phyloP scores from a whole-genome alignment of 2,329 filamentous ascomycete species.

The Chaetomium strumarium region DNA sequence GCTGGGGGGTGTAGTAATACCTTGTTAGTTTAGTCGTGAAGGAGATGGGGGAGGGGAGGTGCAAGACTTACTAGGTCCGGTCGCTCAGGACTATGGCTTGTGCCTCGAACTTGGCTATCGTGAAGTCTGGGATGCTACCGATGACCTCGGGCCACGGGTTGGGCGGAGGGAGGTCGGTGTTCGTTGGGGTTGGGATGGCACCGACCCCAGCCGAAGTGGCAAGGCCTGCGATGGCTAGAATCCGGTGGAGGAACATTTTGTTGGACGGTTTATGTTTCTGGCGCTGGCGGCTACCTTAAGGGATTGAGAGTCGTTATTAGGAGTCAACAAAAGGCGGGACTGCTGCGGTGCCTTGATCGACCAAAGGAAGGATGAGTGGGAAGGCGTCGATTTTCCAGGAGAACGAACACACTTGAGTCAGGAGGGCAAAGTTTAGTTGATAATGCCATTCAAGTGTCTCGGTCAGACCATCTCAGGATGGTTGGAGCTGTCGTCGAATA shows the following conservation, averaged over 20 bases:
- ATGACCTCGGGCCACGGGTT: not conserved
- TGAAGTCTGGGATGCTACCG: conserved; percentile 13
- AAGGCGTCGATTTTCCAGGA: not conserved
- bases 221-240: not conserved
- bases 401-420: not conserved
- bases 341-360: not conserved
- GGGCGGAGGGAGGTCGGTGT: not conserved
- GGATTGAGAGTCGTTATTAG: not conserved
- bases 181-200: not conserved
- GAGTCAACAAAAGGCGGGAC: too few relatives aligned
- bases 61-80: conserved; percentile 13
- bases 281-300: not conserved
- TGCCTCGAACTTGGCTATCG: conserved; percentile 18
- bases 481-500: not conserved
- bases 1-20: conserved; percentile 6
- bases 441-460: not conserved
- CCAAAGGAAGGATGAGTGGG: not conserved
- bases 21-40: not conserved
- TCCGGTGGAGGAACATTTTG: not conserved
- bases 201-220: not conserved
- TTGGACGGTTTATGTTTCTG: not conserved
- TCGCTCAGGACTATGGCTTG: conserved; percentile 19
- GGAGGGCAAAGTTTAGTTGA: not conserved
- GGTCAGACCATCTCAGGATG: not conserved
- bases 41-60: not conserved